A percentile compares a stretch with the other conserved stretches of the same genome.
Conservation (phyloP, 345 rosid genomes). For the Passiflora organensis region DNA sequence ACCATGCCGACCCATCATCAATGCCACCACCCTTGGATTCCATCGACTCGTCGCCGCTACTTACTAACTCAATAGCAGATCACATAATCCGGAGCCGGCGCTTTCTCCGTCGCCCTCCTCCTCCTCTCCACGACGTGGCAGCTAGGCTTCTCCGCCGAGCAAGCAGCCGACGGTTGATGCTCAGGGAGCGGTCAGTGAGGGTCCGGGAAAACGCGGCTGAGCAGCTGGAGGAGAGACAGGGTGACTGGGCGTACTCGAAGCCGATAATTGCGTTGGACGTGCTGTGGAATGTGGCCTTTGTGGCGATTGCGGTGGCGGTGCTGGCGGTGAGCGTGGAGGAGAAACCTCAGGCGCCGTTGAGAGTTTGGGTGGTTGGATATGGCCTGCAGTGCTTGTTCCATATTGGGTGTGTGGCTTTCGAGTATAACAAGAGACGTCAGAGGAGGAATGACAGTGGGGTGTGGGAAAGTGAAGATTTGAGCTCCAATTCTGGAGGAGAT, state of each 20-base stretch:
- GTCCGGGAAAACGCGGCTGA: conserved; percentile 86
- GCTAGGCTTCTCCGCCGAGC: conserved; percentile 71
- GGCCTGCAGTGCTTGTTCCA: conserved; percentile 62
- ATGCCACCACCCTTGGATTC: conserved; percentile 17
- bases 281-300: conserved; percentile 60
- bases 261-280: conserved; percentile 64
- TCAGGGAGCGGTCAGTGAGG: conserved; percentile 66
- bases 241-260: conserved; percentile 74
- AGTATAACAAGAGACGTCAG: conserved; percentile 44
- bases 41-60: conserved; percentile 49
- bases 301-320: conserved; percentile 41
- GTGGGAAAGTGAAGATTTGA: conserved; percentile 17
- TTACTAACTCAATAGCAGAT: conserved; percentile 32
- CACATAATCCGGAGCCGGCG: conserved; percentile 58
- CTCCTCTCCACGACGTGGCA: conserved; percentile 53
- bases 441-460: conserved; percentile 18
- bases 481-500: conserved; percentile 21
- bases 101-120: conserved; percentile 46
- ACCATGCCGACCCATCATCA: conserved; percentile 24
- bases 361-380: conserved; percentile 72
- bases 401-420: conserved; percentile 49
- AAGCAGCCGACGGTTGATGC: conserved; percentile 74
- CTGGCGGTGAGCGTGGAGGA: conserved; percentile 48
- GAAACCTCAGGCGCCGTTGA: conserved; percentile 54
- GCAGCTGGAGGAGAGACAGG: conserved; percentile 81